Conservation (phyloP, 768 basidiomycete species). For the Chalciporus chontae region DNA sequence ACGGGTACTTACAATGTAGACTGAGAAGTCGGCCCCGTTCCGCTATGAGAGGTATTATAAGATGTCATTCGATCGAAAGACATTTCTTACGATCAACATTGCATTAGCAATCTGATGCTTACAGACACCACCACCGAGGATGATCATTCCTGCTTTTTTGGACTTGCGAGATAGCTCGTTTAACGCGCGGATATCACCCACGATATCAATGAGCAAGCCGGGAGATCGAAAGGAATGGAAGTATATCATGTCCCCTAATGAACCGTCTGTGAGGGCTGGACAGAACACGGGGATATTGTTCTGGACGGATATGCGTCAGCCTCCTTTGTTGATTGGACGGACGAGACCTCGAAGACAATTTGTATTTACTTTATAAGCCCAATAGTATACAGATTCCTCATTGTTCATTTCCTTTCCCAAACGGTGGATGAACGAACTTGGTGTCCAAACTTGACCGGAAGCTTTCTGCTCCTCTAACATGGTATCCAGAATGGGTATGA, state of each 20-base stretch:
- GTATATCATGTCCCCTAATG: slow-evolving; percentile 98
- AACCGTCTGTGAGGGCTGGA: slow-evolving; percentile 96
- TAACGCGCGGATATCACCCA: slow-evolving; percentile 85
- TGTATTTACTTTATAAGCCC: slow-evolving; percentile 92
- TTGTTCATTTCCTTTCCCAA: slow-evolving; percentile 97
- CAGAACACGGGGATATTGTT: slow-evolving; percentile 99
- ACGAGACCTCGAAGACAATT: slow-evolving; percentile 12
- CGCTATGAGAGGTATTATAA: slow-evolving; percentile 49
- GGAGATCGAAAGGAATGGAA: slow-evolving; percentile 93
- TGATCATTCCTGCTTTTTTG: slow-evolving; percentile 95
- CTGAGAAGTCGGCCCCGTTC: slow-evolving; percentile 96
- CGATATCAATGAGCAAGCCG: slow-evolving; percentile 87
- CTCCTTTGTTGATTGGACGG: slow-evolving; percentile 11
- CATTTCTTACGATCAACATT: slow-evolving; percentile 83
- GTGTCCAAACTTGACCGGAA: slow-evolving; percentile 75
- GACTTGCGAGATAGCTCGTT: slow-evolving; percentile 89
- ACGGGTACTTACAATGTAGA: slow-evolving; percentile 71
- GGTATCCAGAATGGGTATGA: slow-evolving; percentile 86
- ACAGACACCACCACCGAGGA: slow-evolving; percentile 96
- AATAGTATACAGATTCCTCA: slow-evolving; percentile 97
- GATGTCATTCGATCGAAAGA: not conserved
- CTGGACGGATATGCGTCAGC: slow-evolving; percentile 44
- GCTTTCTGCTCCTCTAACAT: slow-evolving; percentile 88
- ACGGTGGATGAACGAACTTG: slow-evolving; percentile 88
- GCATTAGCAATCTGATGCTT: slow-evolving; percentile 99